Conservation (phyloP, 1,139 yeast species). For the Chernovozyma sophiae-reginae region DNA sequence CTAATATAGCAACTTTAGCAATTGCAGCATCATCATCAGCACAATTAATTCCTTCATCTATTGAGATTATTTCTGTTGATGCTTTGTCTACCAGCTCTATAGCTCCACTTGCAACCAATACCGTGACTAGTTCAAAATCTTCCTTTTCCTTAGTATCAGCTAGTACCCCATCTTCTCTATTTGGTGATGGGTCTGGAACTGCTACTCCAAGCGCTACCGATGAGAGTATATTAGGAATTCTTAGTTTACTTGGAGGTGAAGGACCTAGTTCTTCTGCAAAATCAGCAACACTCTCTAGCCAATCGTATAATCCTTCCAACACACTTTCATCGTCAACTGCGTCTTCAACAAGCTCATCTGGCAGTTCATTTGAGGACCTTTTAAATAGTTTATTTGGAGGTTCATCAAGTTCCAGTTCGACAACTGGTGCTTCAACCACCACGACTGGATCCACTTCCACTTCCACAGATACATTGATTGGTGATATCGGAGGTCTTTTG, state of each 20-base stretch:
- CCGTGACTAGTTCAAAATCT: too few relatives aligned
- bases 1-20: slow-evolving; percentile 1
- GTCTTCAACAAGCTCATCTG: slow-evolving; percentile 2
- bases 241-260: too few relatives aligned
- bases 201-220: too few relatives aligned
- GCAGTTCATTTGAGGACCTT: slow-evolving; percentile 3
- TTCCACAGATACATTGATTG: slow-evolving; percentile 5
- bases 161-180: neutral
- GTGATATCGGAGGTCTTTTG: slow-evolving; percentile 3
- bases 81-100: neutral
- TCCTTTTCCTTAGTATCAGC: too few relatives aligned
- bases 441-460: slow-evolving; percentile 6
- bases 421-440: neutral
- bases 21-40: slow-evolving; percentile 5
- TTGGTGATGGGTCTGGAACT: too few relatives aligned
- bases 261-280: too few relatives aligned
- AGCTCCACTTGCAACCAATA: too few relatives aligned
- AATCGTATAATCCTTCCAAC: too few relatives aligned
- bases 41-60: neutral
- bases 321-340: slow-evolving; percentile 1
- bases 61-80: slow-evolving; percentile 9
- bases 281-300: too few relatives aligned
- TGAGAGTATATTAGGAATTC: too few relatives aligned
- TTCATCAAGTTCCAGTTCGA: slow-evolving; percentile 1
- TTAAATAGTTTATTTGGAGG: slow-evolving; percentile 5